A percentile compares a stretch with the other conserved stretches of the same genome.
Conservation (phyloP, 345 rosid genomes). For the Clarkia xantiana region DNA sequence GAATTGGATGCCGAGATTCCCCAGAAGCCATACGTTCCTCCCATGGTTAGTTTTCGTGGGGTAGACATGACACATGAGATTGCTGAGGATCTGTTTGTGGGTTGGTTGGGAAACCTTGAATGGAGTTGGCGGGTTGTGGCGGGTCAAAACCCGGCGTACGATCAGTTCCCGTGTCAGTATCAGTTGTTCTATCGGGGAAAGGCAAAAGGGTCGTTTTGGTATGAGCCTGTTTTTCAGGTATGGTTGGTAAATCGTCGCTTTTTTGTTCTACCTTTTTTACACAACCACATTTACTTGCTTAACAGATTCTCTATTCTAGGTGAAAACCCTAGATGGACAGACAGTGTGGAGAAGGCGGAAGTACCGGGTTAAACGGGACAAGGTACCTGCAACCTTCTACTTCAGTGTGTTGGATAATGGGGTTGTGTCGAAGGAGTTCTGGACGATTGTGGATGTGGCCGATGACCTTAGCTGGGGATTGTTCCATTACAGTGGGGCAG, state of each 20-base stretch:
- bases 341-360: conserved; percentile 81
- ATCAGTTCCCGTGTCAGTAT: conserved; percentile 90
- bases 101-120: conserved; percentile 64
- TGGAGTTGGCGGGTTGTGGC: conserved; percentile 97
- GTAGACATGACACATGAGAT: conserved; percentile 41
- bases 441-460: conserved; percentile 73
- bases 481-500: conserved; percentile 84
- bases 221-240: conserved; percentile 65
- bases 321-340: conserved; percentile 55
- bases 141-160: conserved; percentile 94
- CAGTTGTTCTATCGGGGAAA: conserved; percentile 86
- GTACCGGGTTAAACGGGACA: conserved; percentile 67
- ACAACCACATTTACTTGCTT: too few relatives aligned
- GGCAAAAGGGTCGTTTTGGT: conserved; percentile 87
- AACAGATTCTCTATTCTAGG: conserved; percentile 11
- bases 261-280: too few relatives aligned
- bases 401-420: conserved; percentile 88
- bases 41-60: conserved; percentile 54
- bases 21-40: conserved; percentile 48
- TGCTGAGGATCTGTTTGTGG: conserved; percentile 85
- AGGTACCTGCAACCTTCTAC: conserved; percentile 52
- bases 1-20: conserved; percentile 72
- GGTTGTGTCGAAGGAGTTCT: conserved; percentile 78
- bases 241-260: too few relatives aligned
- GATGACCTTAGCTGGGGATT: conserved; percentile 89